Percentiles rank a stretch among this genome's conserved stretches.
Evolutionary conservation across 768 basidiomycete species (phyloP).

Genomic region (Cystobasidium tubakii): DNA sequence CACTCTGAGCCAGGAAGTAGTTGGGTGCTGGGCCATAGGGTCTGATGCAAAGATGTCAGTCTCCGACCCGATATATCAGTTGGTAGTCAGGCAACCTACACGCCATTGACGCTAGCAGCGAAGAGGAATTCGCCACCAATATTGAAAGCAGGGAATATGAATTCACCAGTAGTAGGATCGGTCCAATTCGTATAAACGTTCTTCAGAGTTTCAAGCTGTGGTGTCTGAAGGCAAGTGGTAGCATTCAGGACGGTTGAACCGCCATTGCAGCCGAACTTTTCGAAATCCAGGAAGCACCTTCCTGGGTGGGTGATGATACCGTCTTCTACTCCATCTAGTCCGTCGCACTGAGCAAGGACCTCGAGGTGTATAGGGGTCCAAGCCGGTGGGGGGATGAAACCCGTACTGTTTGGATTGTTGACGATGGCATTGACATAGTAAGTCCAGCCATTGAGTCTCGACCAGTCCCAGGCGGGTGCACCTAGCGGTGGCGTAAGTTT

Average conservation of each 20-base stretch:
- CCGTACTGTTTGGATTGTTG: constrained; percentile 33
- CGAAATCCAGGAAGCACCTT: constrained; percentile 46
- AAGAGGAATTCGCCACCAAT: constrained; percentile 15
- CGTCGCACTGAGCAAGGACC: constrained; percentile 42
- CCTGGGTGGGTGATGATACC: constrained; percentile 48
- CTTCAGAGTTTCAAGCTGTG: constrained; percentile 18
- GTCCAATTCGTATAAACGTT: constrained; percentile 24
- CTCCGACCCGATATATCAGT: background rate
- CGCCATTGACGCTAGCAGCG: constrained; percentile 28
- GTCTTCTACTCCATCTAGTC: constrained; percentile 46
- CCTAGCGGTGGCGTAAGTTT: constrained; percentile 17
- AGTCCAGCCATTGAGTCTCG: constrained; percentile 37
- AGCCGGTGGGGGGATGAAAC: constrained; percentile 27
- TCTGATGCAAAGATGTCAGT: background rate
- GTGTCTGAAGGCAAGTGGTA: background rate
- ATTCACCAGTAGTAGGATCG: constrained; percentile 29
- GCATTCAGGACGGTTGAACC: constrained; percentile 20
- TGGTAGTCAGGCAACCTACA: background rate
- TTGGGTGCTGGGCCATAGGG: constrained; percentile 32
- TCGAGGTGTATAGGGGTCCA: constrained; percentile 6
- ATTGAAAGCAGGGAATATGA: constrained; percentile 33
- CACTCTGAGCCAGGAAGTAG: constrained; percentile 9
- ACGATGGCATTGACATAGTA: constrained; percentile 39
- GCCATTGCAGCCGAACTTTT: constrained; percentile 15
- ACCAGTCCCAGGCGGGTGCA: constrained; percentile 29